Percentiles rank a stretch among this genome's conserved stretches.
Conservation (phyloP, 1,284 basidiomycete species). For the Psilocybe mexicana region DNA sequence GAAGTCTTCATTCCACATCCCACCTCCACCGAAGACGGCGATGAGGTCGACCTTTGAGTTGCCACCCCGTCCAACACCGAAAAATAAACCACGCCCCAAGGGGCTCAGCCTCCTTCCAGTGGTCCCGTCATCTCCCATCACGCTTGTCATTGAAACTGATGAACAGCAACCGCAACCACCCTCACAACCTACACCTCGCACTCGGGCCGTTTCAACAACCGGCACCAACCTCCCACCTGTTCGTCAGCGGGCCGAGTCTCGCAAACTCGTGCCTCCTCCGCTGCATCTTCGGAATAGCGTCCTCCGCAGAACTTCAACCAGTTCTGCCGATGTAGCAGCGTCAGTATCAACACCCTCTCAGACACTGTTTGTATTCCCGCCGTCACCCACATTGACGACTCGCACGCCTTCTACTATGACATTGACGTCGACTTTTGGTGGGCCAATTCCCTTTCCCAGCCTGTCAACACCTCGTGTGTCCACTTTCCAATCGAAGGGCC, state of each 20-base stretch:
- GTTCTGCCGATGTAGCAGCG: slow-evolving; percentile 24
- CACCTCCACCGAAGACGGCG: slow-evolving; percentile 44
- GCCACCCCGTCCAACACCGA: slow-evolving; percentile 42
- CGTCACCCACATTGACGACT: slow-evolving; percentile 62
- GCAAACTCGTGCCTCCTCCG: slow-evolving; percentile 54
- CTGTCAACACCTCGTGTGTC: slow-evolving; percentile 72
- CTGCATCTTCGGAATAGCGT: slow-evolving; percentile 47
- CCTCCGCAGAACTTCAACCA: slow-evolving; percentile 23
- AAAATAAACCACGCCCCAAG: slow-evolving; percentile 57
- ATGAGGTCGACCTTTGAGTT: slow-evolving; percentile 54
- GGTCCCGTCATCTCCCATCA: slow-evolving; percentile 67
- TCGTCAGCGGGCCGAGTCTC: slow-evolving; percentile 53
- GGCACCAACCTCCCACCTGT: slow-evolving; percentile 34
- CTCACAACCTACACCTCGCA: slow-evolving; percentile 14
- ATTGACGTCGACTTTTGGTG: slow-evolving; percentile 58
- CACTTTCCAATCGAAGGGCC: slow-evolving; percentile 63
- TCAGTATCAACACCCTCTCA: slow-evolving; percentile 45
- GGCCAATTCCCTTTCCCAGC: slow-evolving; percentile 57
- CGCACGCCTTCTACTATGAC: slow-evolving; percentile 76
- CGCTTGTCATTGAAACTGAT: slow-evolving; percentile 43
- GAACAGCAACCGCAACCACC: slow-evolving; percentile 16
- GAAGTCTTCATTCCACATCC: slow-evolving; percentile 51
- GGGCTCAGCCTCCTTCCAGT: slow-evolving; percentile 64
- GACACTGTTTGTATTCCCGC: slow-evolving; percentile 82
- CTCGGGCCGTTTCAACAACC: slow-evolving; percentile 13